Conservation (phyloP, 345 rosid species). For the Fremontodendron californicum region DNA sequence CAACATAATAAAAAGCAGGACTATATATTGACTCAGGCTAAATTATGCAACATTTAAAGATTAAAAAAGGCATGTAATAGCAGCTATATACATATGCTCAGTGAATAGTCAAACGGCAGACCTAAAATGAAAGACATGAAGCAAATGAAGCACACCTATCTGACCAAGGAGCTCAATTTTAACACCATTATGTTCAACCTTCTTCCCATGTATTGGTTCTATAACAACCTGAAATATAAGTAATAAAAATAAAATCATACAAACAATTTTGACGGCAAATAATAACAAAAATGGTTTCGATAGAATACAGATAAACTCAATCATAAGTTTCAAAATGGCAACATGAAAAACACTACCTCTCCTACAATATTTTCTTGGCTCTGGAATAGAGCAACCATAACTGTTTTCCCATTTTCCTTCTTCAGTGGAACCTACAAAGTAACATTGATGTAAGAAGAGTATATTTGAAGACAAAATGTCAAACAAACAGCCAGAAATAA, state of each 20-base stretch:
- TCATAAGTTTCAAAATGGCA: not conserved
- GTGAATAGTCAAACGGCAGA: not conserved
- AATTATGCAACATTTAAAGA: not conserved
- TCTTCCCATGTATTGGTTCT: slow-evolving; percentile 70
- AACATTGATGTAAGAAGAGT: not conserved
- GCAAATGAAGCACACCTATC: slow-evolving; percentile 41
- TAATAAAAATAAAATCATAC: not conserved
- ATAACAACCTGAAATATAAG: slow-evolving; percentile 26
- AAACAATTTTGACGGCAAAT: not conserved
- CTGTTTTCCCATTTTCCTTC: slow-evolving; percentile 54
- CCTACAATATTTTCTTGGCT: slow-evolving; percentile 54
- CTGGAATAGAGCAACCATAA: slow-evolving; percentile 49
- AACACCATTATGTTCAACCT: slow-evolving; percentile 67
- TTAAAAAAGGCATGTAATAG: not conserved
- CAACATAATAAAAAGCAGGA: not conserved
- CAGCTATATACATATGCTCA: not conserved
- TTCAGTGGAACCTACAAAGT: slow-evolving; percentile 40
- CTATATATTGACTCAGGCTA: not conserved
- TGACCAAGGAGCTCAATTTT: slow-evolving; percentile 79
- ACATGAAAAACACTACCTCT: slow-evolving; percentile 29
- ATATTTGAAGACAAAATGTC: not conserved
- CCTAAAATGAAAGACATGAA: not conserved
- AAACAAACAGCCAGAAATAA: not conserved
- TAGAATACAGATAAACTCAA: not conserved
- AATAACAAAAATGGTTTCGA: not conserved